Evolutionary conservation across 2,329 filamentous ascomycete species (phyloP).

Genomic region (Aulographum hederae): DNA sequence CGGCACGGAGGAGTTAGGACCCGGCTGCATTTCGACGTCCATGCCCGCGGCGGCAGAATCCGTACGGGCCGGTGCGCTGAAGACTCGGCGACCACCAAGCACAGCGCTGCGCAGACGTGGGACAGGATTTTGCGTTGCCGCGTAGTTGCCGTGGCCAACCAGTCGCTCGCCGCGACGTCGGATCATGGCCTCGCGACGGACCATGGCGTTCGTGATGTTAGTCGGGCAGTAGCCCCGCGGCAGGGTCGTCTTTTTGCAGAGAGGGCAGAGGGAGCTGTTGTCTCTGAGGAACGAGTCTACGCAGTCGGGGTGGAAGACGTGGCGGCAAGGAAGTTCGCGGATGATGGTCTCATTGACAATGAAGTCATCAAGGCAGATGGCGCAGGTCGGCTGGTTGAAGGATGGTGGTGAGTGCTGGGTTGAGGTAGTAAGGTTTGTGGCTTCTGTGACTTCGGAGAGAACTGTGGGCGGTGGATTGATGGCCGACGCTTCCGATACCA

Average conservation of each 20-base stretch:
- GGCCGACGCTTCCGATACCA: no score
- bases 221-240: constrained; percentile 40
- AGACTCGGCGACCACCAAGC: not conserved
- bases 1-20: not conserved
- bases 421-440: not conserved
- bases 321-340: constrained; percentile 71
- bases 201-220: constrained; percentile 69
- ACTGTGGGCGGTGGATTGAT: not conserved
- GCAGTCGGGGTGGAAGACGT: constrained; percentile 86
- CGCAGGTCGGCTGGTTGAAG: constrained; percentile 62
- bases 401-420: constrained; percentile 9
- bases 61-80: not conserved
- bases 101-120: not conserved
- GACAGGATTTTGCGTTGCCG: not conserved
- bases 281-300: constrained; percentile 68
- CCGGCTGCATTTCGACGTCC: not conserved
- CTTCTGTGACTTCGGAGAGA: constrained; percentile 1
- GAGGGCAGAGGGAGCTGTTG: constrained; percentile 71
- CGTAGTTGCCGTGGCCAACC: constrained; percentile 3
- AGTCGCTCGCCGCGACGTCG: constrained; percentile 37
- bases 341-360: constrained; percentile 45
- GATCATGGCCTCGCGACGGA: constrained; percentile 57
- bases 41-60: not conserved
- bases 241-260: constrained; percentile 74
- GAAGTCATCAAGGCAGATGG: constrained; percentile 81